A percentile compares a stretch with the other conserved stretches of the same genome.
phyloP scores from a whole-genome alignment of 805 yeast species.

The Yamadazyma olivae region DNA sequence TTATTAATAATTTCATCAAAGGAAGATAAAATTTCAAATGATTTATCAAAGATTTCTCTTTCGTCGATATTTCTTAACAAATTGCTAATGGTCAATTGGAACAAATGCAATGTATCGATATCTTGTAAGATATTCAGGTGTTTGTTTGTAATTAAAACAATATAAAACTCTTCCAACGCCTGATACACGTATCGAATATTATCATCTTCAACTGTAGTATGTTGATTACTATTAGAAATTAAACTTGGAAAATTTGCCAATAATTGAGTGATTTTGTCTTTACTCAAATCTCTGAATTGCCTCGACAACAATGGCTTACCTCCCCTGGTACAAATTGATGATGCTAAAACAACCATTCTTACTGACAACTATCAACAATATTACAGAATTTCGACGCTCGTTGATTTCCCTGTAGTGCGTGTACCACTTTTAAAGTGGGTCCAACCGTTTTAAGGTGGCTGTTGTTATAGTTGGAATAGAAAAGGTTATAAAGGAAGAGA shows the following conservation, averaged over 20 bases:
- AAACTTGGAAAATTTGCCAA: conserved; percentile 83
- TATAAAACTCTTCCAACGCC: conserved; percentile 90
- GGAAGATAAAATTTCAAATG: conserved; percentile 86
- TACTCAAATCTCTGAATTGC: conserved; percentile 81
- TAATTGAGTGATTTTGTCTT: conserved; percentile 81
- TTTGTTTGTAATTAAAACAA: conserved; percentile 86
- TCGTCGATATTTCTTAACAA: conserved; percentile 73
- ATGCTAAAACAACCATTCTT: conserved; percentile 79
- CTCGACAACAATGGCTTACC: conserved; percentile 92
- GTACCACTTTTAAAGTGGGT: not conserved
- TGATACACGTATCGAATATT: conserved; percentile 91
- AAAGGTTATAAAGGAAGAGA: no score
- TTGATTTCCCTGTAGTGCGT: no score
- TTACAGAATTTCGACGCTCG: not conserved
- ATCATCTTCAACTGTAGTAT: conserved; percentile 91
- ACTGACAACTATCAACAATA: no score
- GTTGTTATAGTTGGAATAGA: no score
- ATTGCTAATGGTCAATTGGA: conserved; percentile 77
- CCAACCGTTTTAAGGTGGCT: not conserved
- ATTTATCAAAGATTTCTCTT: conserved; percentile 74
- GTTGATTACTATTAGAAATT: conserved; percentile 72
- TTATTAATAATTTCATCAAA: conserved; percentile 90
- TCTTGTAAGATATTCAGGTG: conserved; percentile 92
- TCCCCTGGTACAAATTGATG: conserved; percentile 88
- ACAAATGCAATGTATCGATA: conserved; percentile 83